A percentile compares a stretch with the other conserved stretches of the same genome.
Evolutionary conservation across 116 monocot genomes (phyloP).

Genomic region (Dioscorea cayenensis): DNA sequence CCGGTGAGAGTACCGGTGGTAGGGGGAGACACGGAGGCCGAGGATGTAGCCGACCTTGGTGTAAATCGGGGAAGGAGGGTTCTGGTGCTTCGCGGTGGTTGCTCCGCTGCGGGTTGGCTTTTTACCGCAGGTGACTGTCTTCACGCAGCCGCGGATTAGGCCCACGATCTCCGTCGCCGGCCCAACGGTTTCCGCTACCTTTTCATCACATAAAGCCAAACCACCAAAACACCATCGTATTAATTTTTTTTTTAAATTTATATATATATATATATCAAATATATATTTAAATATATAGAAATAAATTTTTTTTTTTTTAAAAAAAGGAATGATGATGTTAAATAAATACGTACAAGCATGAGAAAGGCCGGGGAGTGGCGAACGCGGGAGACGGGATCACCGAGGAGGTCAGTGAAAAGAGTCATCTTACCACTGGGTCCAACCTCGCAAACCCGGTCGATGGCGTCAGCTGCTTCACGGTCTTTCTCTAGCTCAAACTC

Average conservation of each 20-base stretch:
- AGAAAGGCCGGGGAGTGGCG: slow-evolving; percentile 63
- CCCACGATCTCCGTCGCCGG: slow-evolving; percentile 32
- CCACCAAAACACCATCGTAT: not conserved
- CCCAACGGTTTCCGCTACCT: slow-evolving; percentile 29
- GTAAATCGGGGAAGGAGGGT: slow-evolving; percentile 13
- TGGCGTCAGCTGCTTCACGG: slow-evolving; percentile 17
- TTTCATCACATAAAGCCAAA: slow-evolving; percentile 1
- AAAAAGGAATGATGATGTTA: not conserved
- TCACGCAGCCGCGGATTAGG: slow-evolving; percentile 44
- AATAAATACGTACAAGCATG: slow-evolving; percentile 50
- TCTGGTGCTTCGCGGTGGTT: slow-evolving; percentile 8
- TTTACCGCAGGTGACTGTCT: slow-evolving; percentile 37
- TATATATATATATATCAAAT: not conserved
- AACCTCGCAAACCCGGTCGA: slow-evolving; percentile 58
- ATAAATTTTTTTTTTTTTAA: not conserved
- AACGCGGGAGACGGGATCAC: slow-evolving; percentile 64
- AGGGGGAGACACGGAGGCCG: slow-evolving; percentile 57
- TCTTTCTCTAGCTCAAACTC: slow-evolving; percentile 44
- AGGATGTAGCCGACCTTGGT: slow-evolving; percentile 50
- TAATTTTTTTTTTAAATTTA: not conserved
- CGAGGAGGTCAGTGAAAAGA: slow-evolving; percentile 61
- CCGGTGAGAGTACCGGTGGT: slow-evolving; percentile 15
- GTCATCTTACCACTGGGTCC: slow-evolving; percentile 43
- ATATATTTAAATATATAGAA: not conserved
- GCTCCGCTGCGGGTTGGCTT: slow-evolving; percentile 3